A percentile compares a stretch with the other conserved stretches of the same genome.
Conservation (phyloP, 129 eudicot genomes). For the Deinandra increscens region DNA sequence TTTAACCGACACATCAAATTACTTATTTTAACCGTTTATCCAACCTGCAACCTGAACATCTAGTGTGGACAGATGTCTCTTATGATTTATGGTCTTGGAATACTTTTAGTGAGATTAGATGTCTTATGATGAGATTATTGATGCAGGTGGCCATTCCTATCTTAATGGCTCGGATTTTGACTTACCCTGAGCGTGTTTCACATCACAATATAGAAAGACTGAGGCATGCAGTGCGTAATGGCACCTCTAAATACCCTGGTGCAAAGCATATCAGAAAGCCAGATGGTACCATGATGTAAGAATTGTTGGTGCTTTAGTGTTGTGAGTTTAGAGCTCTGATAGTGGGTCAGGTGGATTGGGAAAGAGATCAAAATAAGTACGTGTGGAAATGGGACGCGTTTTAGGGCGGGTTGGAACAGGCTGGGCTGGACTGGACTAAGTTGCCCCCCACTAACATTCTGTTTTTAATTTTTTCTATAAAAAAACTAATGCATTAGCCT, state of each 20-base stretch:
- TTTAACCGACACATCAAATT: neutral
- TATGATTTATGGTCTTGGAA: slow-evolving; percentile 12
- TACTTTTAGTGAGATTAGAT: slow-evolving; percentile 8
- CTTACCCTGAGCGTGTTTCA: slow-evolving; percentile 91
- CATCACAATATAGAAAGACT: slow-evolving; percentile 88
- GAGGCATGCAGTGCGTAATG: slow-evolving; percentile 86
- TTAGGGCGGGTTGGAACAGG: neutral
- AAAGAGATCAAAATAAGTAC: neutral
- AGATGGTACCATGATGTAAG: slow-evolving; percentile 81
- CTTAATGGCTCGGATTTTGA: slow-evolving; percentile 77
- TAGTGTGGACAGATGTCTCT: slow-evolving; percentile 17
- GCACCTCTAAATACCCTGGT: slow-evolving; percentile 86
- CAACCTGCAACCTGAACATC: neutral
- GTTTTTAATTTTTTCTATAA: neutral
- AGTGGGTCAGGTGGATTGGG: neutral
- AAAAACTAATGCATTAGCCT: neutral
- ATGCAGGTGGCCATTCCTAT: slow-evolving; percentile 86
- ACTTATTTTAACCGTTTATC: neutral
- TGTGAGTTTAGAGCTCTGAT: neutral
- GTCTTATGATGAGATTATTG: slow-evolving; percentile 15
- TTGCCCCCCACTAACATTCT: neutral
- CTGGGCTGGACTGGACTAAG: neutral
- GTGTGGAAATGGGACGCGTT: neutral
- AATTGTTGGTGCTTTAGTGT: neutral
- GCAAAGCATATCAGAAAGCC: slow-evolving; percentile 69